Conservation (phyloP, 495 filamentous ascomycete genomes). For the Pseudoneurospora amorphoporcata region DNA sequence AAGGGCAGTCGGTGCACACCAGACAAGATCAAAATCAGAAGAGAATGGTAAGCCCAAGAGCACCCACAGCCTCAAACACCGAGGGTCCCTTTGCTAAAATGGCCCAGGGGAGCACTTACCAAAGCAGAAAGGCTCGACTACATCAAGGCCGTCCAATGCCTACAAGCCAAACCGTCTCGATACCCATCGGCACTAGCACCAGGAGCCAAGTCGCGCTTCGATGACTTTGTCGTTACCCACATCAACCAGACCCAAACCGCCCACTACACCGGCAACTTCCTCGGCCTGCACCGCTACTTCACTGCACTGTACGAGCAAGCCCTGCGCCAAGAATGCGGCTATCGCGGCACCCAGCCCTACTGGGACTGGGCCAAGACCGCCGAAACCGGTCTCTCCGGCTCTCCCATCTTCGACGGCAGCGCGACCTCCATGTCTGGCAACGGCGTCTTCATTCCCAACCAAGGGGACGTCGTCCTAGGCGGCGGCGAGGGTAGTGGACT, state of each 20-base stretch:
- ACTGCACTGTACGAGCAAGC: constrained; percentile 54
- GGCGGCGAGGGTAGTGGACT: constrained; percentile 16
- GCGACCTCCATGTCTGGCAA: constrained; percentile 50
- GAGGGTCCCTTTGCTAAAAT: background rate
- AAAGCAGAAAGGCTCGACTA: constrained; percentile 43
- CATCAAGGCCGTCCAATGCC: constrained; percentile 53
- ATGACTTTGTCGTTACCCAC: constrained; percentile 63
- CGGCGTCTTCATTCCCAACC: constrained; percentile 35
- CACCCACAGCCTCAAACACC: no score
- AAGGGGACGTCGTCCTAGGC: constrained; percentile 14
- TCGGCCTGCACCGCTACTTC: constrained; percentile 65
- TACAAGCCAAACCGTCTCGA: constrained; percentile 41
- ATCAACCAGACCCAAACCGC: constrained; percentile 52
- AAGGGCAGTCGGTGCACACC: constrained; percentile 23
- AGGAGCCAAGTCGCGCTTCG: constrained; percentile 39
- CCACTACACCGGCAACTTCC: constrained; percentile 56
- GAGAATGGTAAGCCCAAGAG: constrained; percentile 15
- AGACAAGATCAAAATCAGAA: constrained; percentile 7
- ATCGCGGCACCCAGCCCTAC: constrained; percentile 49
- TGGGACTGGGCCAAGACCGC: constrained; percentile 56
- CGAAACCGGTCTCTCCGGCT: constrained; percentile 32
- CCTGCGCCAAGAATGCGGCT: constrained; percentile 61
- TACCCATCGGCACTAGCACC: constrained; percentile 28
- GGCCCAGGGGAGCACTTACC: constrained; percentile 36
- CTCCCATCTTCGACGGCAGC: constrained; percentile 52